Percentiles rank a stretch among this genome's conserved stretches.
phyloP scores from a whole-genome alignment of 345 rosid genomes.

The Brassica rapa region DNA sequence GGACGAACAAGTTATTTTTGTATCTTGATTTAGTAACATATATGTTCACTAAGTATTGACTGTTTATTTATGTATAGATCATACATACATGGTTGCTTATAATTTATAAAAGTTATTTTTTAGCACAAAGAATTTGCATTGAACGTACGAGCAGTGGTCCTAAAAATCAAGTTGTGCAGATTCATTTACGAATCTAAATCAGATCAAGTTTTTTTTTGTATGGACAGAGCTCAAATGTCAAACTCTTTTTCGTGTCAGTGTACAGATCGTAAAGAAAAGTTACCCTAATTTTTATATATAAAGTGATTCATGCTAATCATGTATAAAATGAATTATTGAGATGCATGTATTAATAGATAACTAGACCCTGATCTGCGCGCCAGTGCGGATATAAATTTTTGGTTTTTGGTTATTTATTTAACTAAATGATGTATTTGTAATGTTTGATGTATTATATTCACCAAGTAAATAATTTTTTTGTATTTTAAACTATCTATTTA shows the following conservation, averaged over 20 bases:
- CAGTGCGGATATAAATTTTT: no score
- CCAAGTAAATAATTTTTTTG: no score
- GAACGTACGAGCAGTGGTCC: background rate
- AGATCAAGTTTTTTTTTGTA: background rate
- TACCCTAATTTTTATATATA: background rate
- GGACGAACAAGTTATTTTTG: background rate
- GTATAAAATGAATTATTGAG: constrained; percentile 9
- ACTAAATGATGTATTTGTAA: no score
- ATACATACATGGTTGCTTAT: no score
- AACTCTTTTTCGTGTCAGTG: background rate
- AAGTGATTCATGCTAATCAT: background rate
- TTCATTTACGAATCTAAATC: background rate
- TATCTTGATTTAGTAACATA: background rate
- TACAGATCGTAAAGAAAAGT: background rate
- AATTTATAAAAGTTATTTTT: no score
- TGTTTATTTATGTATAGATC: background rate
- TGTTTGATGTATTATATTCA: no score
- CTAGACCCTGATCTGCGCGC: no score
- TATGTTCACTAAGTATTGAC: background rate
- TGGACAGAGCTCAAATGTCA: background rate
- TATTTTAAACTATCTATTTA: no score
- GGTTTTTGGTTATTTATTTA: no score
- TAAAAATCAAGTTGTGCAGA: background rate
- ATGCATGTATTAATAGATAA: constrained; percentile 18
- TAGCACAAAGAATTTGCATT: background rate